Evolutionary conservation across 805 yeast genomes (phyloP).

Genomic region (Saccharomycopsis selenospora): DNA sequence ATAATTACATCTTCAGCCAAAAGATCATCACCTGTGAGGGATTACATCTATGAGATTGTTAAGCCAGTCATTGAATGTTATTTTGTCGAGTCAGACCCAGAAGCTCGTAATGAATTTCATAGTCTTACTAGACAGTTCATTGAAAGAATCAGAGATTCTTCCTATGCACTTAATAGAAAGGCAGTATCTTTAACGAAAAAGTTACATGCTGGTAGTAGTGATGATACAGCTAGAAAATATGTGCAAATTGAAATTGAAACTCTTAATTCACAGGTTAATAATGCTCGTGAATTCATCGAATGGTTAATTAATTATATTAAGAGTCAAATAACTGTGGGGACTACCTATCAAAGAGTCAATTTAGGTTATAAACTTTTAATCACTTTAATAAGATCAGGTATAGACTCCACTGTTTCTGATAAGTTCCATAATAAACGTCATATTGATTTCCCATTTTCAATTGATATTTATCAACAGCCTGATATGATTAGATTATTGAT

Average conservation of each 20-base stretch:
- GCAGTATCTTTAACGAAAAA: constrained; percentile 34
- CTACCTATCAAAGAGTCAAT: constrained; percentile 47
- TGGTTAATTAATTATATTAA: constrained; percentile 34
- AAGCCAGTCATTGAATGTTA: constrained; percentile 39
- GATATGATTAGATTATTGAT: constrained; percentile 41
- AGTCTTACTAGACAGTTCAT: constrained; percentile 58
- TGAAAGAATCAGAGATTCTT: constrained; percentile 59
- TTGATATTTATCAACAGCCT: constrained; percentile 37
- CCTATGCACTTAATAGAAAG: constrained; percentile 51
- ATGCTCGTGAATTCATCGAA: constrained; percentile 34
- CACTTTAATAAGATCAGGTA: constrained; percentile 44
- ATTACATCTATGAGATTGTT: constrained; percentile 38
- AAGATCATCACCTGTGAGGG: constrained; percentile 49
- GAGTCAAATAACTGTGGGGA: constrained; percentile 43
- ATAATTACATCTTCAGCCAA: constrained; percentile 55
- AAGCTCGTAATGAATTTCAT: constrained; percentile 56
- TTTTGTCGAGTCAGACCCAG: constrained; percentile 60
- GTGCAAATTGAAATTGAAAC: constrained; percentile 31
- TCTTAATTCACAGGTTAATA: constrained; percentile 27
- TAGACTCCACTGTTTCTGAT: constrained; percentile 40
- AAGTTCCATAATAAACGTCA: constrained; percentile 35
- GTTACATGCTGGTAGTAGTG: constrained; percentile 11
- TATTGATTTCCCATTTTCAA: constrained; percentile 41
- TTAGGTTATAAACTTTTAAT: constrained; percentile 43
- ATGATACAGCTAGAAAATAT: constrained; percentile 28